Conservation (phyloP, 345 rosid species). For the Salix viminalis region DNA sequence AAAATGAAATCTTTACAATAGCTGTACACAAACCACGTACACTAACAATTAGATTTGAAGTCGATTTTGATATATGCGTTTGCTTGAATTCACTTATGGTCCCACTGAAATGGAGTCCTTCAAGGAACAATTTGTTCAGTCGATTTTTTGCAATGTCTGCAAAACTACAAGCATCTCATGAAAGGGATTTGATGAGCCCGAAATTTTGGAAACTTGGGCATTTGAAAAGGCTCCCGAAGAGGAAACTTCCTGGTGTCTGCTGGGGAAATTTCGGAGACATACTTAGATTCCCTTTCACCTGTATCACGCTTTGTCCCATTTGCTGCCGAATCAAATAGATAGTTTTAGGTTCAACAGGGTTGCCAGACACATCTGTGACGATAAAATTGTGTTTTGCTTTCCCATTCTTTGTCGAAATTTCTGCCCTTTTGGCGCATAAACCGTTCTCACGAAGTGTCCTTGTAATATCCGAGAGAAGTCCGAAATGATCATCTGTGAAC, state of each 20-base stretch:
- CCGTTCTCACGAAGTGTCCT: constrained; percentile 58
- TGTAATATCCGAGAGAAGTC: constrained; percentile 57
- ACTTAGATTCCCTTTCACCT: constrained; percentile 33
- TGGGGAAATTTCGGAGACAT: constrained; percentile 32
- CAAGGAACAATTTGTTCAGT: not conserved
- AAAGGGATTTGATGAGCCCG: constrained; percentile 41
- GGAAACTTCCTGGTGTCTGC: constrained; percentile 36
- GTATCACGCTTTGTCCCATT: constrained; percentile 34
- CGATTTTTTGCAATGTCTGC: not conserved
- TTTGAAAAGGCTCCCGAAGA: constrained; percentile 49
- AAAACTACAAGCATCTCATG: constrained; percentile 14
- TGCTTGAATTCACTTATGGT: not conserved
- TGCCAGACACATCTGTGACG: constrained; percentile 50
- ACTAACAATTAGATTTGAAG: not conserved
- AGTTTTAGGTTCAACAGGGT: constrained; percentile 43
- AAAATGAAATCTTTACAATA: not conserved
- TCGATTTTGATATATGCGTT: not conserved
- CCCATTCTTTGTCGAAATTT: constrained; percentile 42
- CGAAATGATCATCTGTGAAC: constrained; percentile 44
- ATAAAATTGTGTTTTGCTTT: constrained; percentile 47
- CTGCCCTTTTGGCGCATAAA: constrained; percentile 49
- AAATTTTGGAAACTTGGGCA: constrained; percentile 44
- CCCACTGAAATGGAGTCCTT: not conserved
- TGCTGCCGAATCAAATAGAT: constrained; percentile 35
- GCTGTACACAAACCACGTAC: not conserved